Conservation (phyloP, 1,139 yeast genomes). For the Suhomyces anneliseae region DNA sequence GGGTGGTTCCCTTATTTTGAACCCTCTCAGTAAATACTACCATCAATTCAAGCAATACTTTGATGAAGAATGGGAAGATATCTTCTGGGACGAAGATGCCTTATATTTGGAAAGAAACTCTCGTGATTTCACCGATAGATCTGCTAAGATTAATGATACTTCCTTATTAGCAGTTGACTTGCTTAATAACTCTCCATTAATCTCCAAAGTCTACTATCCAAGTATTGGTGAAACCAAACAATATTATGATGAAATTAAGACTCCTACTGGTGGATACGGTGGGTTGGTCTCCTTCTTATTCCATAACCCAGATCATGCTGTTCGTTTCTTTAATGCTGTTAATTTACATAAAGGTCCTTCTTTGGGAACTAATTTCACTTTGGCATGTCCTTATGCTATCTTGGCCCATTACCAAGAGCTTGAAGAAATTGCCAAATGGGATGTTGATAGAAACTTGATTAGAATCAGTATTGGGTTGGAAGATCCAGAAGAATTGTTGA, state of each 20-base stretch:
- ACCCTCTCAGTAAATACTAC: conserved; percentile 62
- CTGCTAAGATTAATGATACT: conserved; percentile 65
- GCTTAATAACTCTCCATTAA: conserved; percentile 45
- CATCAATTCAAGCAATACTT: conserved; percentile 51
- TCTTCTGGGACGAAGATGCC: conserved; percentile 92
- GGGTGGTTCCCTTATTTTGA: conserved; percentile 87
- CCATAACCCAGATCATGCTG: conserved; percentile 64
- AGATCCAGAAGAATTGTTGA: conserved; percentile 53
- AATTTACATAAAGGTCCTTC: conserved; percentile 90
- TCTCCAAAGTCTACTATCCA: conserved; percentile 75
- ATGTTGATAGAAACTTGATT: conserved; percentile 76
- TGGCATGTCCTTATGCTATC: conserved; percentile 89
- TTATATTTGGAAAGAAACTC: conserved; percentile 89
- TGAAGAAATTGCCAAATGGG: conserved; percentile 81
- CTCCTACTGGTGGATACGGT: conserved; percentile 84
- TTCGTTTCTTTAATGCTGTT: conserved; percentile 71
- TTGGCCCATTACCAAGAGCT: conserved; percentile 86
- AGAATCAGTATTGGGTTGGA: conserved; percentile 87
- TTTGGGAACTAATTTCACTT: conserved; percentile 88
- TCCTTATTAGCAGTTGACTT: conserved; percentile 57
- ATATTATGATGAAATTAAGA: conserved; percentile 71
- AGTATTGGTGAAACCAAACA: conserved; percentile 50
- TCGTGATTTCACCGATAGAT: conserved; percentile 77
- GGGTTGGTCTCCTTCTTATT: conserved; percentile 83
- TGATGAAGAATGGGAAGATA: conserved; percentile 62